phyloP scores from a whole-genome alignment of 441 rosid genomes.

The Gossypium davidsonii region DNA sequence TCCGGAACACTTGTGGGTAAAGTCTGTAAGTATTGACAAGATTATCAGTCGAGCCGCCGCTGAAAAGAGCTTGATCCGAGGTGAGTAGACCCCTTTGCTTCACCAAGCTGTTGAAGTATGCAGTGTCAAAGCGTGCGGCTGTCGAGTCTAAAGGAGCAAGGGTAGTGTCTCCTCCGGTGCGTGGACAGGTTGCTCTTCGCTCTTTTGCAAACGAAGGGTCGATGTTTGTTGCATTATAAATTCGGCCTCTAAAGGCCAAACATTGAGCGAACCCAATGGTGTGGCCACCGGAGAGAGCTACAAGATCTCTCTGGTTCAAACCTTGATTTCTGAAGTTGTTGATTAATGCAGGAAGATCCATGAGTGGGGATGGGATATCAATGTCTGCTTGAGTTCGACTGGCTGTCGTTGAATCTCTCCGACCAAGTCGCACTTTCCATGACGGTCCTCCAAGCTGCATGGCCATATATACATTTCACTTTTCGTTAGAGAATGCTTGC shows the following conservation, averaged over 20 bases:
- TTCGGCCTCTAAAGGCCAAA: slow-evolving; percentile 19
- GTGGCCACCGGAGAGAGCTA: slow-evolving; percentile 50
- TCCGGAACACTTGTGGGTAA: not conserved
- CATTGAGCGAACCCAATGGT: slow-evolving; percentile 39
- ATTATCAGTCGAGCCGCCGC: not conserved
- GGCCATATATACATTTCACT: not conserved
- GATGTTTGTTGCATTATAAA: slow-evolving; percentile 30
- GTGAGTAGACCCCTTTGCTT: not conserved
- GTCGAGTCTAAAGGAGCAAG: slow-evolving; percentile 33
- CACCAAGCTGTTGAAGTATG: not conserved
- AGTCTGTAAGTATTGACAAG: not conserved
- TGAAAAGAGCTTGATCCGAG: slow-evolving; percentile 14
- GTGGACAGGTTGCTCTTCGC: slow-evolving; percentile 21
- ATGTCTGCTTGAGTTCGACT: slow-evolving; percentile 26
- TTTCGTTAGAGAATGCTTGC: not conserved
- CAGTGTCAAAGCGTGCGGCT: slow-evolving; percentile 11
- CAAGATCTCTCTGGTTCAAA: slow-evolving; percentile 31
- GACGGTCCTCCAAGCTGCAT: slow-evolving; percentile 19
- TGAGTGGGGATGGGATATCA: slow-evolving; percentile 29
- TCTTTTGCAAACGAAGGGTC: slow-evolving; percentile 24
- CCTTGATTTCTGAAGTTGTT: slow-evolving; percentile 33
- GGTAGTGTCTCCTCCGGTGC: slow-evolving; percentile 23
- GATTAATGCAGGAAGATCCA: slow-evolving; percentile 32
- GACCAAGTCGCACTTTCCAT: slow-evolving; percentile 14
- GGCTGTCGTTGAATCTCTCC: slow-evolving; percentile 26